phyloP scores from a whole-genome alignment of 495 filamentous ascomycete species.

The Talaromyces proteolyticus region DNA sequence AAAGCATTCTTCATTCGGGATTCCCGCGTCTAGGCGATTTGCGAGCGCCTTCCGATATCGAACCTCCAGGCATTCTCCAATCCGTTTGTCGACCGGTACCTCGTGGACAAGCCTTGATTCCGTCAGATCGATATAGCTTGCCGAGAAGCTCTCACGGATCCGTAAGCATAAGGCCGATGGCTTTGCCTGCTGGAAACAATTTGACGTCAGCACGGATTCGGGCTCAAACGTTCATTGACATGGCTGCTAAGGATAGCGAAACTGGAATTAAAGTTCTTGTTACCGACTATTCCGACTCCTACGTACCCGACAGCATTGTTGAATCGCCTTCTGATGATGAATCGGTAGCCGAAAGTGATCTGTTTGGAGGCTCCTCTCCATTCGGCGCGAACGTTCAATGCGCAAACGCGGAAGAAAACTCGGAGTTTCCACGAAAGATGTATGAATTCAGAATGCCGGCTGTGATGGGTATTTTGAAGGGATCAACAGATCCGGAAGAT shows the following conservation, averaged over 20 bases:
- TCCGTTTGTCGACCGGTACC: conserved; percentile 58
- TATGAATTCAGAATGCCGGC: conserved; percentile 40
- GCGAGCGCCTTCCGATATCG: conserved; percentile 67
- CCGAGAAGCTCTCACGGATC: conserved; percentile 43
- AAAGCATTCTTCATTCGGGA: conserved; percentile 59
- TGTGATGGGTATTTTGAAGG: conserved; percentile 35
- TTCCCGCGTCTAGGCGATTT: conserved; percentile 67
- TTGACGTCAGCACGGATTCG: conserved; percentile 41
- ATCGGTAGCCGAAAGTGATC: conserved; percentile 27
- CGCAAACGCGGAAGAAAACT: conserved; percentile 8
- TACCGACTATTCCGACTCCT: conserved; percentile 37
- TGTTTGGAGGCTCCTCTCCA: conserved; percentile 23
- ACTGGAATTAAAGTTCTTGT: conserved; percentile 35
- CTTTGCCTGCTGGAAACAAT: conserved; percentile 39
- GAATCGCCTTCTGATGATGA: conserved; percentile 16
- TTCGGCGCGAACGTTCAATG: conserved; percentile 10
- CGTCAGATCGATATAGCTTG: conserved; percentile 42
- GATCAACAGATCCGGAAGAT: conserved; percentile 7
- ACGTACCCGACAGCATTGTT: conserved; percentile 31
- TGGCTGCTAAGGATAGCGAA: conserved; percentile 39
- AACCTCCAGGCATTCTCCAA: conserved; percentile 62
- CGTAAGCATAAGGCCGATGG: conserved; percentile 33
- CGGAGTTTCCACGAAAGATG: conserved; percentile 32
- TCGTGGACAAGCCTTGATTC: conserved; percentile 39
- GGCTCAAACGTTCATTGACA: conserved; percentile 44